Evolutionary conservation across 257 asterid genomes (phyloP), one percentile per base, ranked within the genome.

Genomic region (Plantago major): DNA sequence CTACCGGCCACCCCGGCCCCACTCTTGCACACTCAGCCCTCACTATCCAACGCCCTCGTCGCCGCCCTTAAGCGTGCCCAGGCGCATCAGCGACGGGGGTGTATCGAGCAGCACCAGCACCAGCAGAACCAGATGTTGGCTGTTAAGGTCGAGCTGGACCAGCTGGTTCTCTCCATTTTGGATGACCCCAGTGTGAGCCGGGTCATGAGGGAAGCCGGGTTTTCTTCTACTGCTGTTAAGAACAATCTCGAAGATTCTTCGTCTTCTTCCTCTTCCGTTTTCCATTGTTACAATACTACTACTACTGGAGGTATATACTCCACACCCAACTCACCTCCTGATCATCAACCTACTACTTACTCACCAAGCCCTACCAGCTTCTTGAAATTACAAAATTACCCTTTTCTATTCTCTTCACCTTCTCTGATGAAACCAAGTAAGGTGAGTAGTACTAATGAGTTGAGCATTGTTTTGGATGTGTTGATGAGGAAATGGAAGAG

Each of bases 181-280:
- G 97, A 89, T 64, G 97, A 89, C 62, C 97, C 97, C 1, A 89
- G 94, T 62, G 97, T 89, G 1, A 84, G 92, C 51, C 65, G 94
- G 69, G 95, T 87, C 22, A 87, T 89, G 97, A 70, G 91, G 14
- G 97, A 89, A 67, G 97, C 97, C 47, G 95, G 97, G 0, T 87
- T 89, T 57, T 84, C 88, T 14, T 81, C 89, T 73, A 73, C 82
- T 10, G 69, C 81, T 1, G 88, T 84, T 11, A 89, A 89, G 63
- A 70, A 13, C 55, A 79, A 74, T 33, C 52, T 90, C 8, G 90
- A 83, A 52, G 87, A 79, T 13, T 48, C 59, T 8, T 40, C 62
- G 9, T 70, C 59, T 54, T 18, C 76, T 2, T 62, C 63, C 48
- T 62, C 71, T 52, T 72, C 87, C 16, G 87, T 81, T 19, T 83